Base-by-base conservation (phyloP, 768 basidiomycete genomes). In the Russula lepida region DNA sequence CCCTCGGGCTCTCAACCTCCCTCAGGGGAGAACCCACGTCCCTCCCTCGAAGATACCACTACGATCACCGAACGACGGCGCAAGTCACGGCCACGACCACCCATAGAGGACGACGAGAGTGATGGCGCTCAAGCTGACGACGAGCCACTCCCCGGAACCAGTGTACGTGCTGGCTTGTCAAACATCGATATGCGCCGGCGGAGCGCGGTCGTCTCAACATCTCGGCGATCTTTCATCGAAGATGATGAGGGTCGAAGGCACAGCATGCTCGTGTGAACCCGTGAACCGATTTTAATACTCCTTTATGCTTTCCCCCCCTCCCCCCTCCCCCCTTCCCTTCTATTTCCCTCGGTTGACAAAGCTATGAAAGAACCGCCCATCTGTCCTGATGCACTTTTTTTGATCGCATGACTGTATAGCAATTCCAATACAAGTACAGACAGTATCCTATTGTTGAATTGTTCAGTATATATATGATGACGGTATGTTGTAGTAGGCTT, bases 101-200 rank as follows among this genome's bases (percentile, higher is more conserved):
- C 75, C 1, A 77, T 79, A 33, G 79, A 81, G 1, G 81, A 76
- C 28, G 81, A 78, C 4, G 84, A 86, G 58, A 84, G 83, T 64
- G 87, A 85, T 37, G 85, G 84, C 1, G 80, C 78, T n/a, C 81
- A 88, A 64, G 86, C 85, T 3, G 88, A 89, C 69, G 85, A 78
- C 21, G 87, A 88, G 71, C 84, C 62, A 23, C 61, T 64, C 48
- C 27, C 52, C 12, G 69, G 71, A 47, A 43, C 58, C 32, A 53
- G 64, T 48, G 60, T 67, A 7, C 48, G 54, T 50, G 64, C 60
- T 23, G 68, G 72, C 28, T 84, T 84, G 81, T 74, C 79, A 48
- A 84, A 83, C 69, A 68, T 81, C 11, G 84, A 84, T 19, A 79
- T 79, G 9, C 76, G 86, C 51, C 76, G 81, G 66, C 80, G 80